These are phyloP conservation scores for Sungouiozyma ichnusensis DNA, from an alignment of 805 yeast species.

Conservation along the genomic window DNA sequence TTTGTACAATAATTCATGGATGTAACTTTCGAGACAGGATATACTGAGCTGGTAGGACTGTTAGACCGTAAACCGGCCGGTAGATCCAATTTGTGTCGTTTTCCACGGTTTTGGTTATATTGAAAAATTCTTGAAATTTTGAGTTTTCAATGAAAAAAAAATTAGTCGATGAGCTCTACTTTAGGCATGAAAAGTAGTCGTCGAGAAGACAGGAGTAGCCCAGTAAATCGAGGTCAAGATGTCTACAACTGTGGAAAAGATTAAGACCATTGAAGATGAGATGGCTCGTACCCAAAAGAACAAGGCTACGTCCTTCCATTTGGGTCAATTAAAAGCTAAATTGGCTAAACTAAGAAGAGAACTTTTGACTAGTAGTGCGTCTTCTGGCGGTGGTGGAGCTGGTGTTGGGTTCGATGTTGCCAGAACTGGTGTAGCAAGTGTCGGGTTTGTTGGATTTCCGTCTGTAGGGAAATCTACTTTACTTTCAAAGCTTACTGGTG, in stretches of 20 bases:
- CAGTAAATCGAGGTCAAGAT: constrained; percentile 22
- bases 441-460: constrained; percentile 97
- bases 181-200: neutral
- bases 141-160: neutral
- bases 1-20: neutral
- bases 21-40: no score
- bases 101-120: neutral
- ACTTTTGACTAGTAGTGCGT: constrained; percentile 56
- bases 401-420: constrained; percentile 97
- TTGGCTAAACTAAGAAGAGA: constrained; percentile 92
- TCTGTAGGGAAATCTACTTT: constrained; percentile 83
- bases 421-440: constrained; percentile 96
- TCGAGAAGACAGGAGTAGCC: neutral
- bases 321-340: constrained; percentile 95
- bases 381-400: constrained; percentile 79
- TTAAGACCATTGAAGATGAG: constrained; percentile 88
- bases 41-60: no score
- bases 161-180: constrained; percentile 2
- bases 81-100: neutral
- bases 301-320: constrained; percentile 93
- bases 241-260: constrained; percentile 64
- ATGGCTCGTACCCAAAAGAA: constrained; percentile 97
- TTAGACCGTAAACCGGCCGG: no score
- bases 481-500: constrained; percentile 82
- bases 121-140: neutral